Base-by-base conservation (phyloP, 2,329 filamentous ascomycete genomes). In the Trichoderma sp. region DNA sequence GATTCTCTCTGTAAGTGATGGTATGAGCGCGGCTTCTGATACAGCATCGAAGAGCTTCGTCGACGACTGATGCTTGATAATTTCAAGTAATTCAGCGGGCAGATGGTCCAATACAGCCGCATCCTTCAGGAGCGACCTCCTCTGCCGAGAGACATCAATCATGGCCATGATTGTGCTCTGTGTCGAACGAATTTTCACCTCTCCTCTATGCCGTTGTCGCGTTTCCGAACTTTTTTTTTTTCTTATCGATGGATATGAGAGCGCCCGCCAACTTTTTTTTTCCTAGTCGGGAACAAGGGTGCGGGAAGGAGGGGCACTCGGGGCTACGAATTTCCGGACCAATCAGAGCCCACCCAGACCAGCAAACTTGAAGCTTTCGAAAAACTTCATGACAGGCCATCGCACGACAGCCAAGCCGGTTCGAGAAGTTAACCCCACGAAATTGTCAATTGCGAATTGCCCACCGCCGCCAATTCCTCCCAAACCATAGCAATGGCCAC, bases 11-110 rank as follows among this genome's bases (percentile, higher is more conserved):
- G 93, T 95, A 80, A 90, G 87, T 82, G 85, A 84, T 76, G 92
- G 86, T 77, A 89, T 86, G 78, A 97, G 87, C 72, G 93, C 90
- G 73, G 90, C 88, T 76, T 87, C 84, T 76, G 93, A 88, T 77
- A 97, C 84, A 76, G 89, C 88, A 80, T 93, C 89, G 53, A 97
- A 87, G 81, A 94, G 91, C 78, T 88, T 86, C 75, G 87, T 86
- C 78, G 90, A 87, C 72, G 86, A 86, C 78, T 89, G 86, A 78
- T 89, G 84, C 79, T 86, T 87, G 80, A 96, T 88, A 75, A 91
- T 85, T 77, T 89, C 85, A 75, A 91, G 83, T 79, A 96, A 84
- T 83, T 94, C 92, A 75, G 85, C 82, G 53, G 94, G 92, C 76
- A 97, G 79, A 79, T 90, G 84, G 74, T 85, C 81, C 76, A 91